Evolutionary conservation across 768 basidiomycete genomes (phyloP), one percentile per base, ranked within the genome.

Genomic region (Suillus paluster): DNA sequence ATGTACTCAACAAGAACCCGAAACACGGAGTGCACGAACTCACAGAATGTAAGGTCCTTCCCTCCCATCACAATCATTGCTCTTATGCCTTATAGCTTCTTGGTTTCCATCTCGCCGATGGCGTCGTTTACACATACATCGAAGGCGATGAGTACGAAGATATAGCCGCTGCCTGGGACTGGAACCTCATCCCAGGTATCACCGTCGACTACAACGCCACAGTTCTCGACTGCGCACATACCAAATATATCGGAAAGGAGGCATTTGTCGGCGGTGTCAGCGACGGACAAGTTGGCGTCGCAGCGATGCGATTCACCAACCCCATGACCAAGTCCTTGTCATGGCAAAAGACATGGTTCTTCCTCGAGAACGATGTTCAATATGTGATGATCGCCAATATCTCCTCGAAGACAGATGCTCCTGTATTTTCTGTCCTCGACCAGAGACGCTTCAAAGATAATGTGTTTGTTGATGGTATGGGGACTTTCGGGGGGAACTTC

Each of bases 301-400:
- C 84, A 0, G 87, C 79, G n/a, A 88, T 90, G 88, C 80, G 82
- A 49, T 92, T 85, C 70, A 83, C 83, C 33, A 91, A 90, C 67
- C 89, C 90, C 5, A 58, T 77, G 49, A 89, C 87, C 5, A 66
- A 75, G n/a, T 67, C 79, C 11, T 71, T 91, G 36, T 70, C 76
- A 45, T 92, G 83, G 80, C 86, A 89, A 67, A 91, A 91, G 73
- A 80, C 84, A 0, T 90, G 87, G 86, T 90, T 91, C 77, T 91
- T 89, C 82, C 77, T 91, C 36, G 80, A 83, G 14, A 73, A 86
- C 66, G 86, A 87, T 61, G 76, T 86, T 9, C 87, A 89, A 66
- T 81, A 85, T 64, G 84, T 90, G 63, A 85, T 86, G 81, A 68
- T 90, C 27, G 79, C 85, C 55, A 77, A 76, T 63, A 72, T 90